Evolutionary conservation across 2,329 filamentous ascomycete species (phyloP), one percentile per base, ranked within the genome.

Genomic region (Metarhizium guizhouense): DNA sequence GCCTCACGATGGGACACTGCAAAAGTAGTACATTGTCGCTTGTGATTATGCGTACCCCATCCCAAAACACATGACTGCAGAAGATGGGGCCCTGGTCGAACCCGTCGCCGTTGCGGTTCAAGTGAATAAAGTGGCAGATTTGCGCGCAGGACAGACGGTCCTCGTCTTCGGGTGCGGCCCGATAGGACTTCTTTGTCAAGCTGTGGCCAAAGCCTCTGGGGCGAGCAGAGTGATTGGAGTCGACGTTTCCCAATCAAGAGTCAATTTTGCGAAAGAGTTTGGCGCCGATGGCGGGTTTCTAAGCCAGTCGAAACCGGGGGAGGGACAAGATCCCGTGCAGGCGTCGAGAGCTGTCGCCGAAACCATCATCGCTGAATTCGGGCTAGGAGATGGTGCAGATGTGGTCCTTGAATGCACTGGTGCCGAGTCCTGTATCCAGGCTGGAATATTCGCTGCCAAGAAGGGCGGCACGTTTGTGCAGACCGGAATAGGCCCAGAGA

Each of bases 21-120:
- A 88, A 2, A 85, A 86, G 58, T 94, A 88, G 75, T 94, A 90
- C 73, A 66, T 76, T 10, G 75, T 90, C n/a, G 87, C 89, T 1
- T 83, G 86, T 59, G 89, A 94, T 68, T 92, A 91, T 70, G 92
- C 88, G 76, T 91, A 90, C 72, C 87, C 86, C 72, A 78, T 95
- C 2, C 88, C 90, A 0, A 79, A 84, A 10, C 68, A 74, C 59
- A 81, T 94, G 5, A 58, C 58, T 14, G 72, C 75, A 47, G 73
- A 76, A 52, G 66, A 72, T 8, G 79, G 76, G 32, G 78, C 25
- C 4, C 25, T 25, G 25, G 25, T 25, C 25, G 25, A 25, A 4
- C 25, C 25, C 25, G 25, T 25, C 25, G 25, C 25, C 25, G 25
- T 25, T 25, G 25, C 78, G 2, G 68, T 80, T 56, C 78, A 81